Conservation (phyloP, 805 yeast species). For the Saccharomycopsis oosterbeekiorum region DNA sequence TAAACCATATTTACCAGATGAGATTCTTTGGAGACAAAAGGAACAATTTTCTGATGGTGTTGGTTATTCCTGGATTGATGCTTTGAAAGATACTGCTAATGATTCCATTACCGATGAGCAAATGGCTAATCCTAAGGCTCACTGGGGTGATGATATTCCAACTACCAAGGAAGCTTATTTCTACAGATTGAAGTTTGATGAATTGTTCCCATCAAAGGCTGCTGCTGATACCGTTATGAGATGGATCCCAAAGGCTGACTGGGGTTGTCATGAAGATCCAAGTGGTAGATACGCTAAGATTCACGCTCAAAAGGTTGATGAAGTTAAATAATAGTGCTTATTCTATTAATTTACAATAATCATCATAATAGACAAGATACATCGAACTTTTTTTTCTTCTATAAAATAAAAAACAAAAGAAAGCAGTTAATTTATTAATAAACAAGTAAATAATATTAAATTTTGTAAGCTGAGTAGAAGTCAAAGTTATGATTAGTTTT, state of each 20-base stretch:
- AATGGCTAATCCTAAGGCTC: conserved; percentile 81
- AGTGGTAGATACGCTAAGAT: conserved; percentile 93
- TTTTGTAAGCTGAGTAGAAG: too few relatives aligned
- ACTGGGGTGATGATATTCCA: conserved; percentile 95
- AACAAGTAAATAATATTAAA: not conserved
- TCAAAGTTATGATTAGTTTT: too few relatives aligned
- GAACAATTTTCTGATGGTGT: conserved; percentile 99
- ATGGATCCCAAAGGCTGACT: conserved; percentile 99
- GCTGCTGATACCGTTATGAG: conserved; percentile 97
- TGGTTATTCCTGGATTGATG: conserved; percentile 99
- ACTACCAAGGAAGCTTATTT: conserved; percentile 98
- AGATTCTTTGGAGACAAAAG: conserved; percentile 98
- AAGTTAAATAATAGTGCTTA: conserved; percentile 15
- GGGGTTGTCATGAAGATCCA: conserved; percentile 99
- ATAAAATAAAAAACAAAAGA: too few relatives aligned
- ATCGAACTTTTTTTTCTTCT: not conserved
- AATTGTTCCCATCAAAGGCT: conserved; percentile 79
- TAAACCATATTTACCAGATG: conserved; percentile 88
- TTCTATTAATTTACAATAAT: not conserved
- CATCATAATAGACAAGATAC: not conserved
- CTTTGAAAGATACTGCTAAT: conserved; percentile 92
- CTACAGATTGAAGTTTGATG: conserved; percentile 96
- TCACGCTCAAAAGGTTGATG: conserved; percentile 60
- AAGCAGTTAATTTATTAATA: too few relatives aligned
- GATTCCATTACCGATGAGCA: conserved; percentile 79